phyloP scores from a whole-genome alignment of 371 early-diverging fungal species.

The Lichtheimia hyalospora region DNA sequence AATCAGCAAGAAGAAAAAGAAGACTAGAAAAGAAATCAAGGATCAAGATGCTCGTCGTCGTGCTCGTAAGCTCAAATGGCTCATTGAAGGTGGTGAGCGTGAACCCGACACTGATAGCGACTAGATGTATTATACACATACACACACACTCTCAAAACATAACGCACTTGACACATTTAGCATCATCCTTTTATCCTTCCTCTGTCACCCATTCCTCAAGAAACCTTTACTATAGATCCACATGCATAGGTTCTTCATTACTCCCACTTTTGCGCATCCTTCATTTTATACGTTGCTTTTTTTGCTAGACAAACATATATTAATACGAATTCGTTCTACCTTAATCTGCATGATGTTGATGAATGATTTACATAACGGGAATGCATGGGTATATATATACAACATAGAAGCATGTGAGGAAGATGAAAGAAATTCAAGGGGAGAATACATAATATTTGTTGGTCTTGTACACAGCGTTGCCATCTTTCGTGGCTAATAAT shows the following conservation, averaged over 20 bases:
- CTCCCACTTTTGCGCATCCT: no score
- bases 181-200: neutral
- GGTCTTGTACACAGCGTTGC: neutral
- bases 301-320: no score
- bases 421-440: no score
- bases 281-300: no score
- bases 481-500: neutral
- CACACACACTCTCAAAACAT: neutral
- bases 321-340: no score
- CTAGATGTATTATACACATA: constrained; percentile 22
- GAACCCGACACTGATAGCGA: constrained; percentile 72
- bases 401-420: no score
- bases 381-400: no score
- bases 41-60: constrained; percentile 67
- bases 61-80: constrained; percentile 73
- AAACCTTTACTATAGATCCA: no score
- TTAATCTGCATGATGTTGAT: no score
- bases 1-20: constrained; percentile 81
- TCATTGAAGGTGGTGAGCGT: constrained; percentile 67
- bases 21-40: constrained; percentile 77
- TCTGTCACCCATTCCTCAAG: no score
- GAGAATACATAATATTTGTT: neutral
- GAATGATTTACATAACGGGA: no score
- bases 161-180: neutral
- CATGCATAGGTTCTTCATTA: no score